Evolutionary conservation across 2,329 filamentous ascomycete genomes (phyloP), one percentile per base, ranked within the genome.

Genomic region (Phialocephala sp.): DNA sequence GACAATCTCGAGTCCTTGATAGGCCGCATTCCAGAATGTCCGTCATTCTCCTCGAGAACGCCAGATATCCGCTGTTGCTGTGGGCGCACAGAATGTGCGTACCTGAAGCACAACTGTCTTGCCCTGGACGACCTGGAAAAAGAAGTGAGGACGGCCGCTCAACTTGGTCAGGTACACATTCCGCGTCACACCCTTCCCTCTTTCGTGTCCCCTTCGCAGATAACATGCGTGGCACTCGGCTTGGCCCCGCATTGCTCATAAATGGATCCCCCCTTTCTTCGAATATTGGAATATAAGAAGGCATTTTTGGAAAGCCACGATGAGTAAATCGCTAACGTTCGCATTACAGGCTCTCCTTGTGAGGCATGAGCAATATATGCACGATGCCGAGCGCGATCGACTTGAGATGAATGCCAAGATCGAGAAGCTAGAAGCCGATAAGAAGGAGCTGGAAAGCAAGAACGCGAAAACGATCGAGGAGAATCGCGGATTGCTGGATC

Each of bases 321-420:
- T 73, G 73, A 71, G 67, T 60, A 71, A 75, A 66, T 72, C 84
- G 81, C 91, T 96, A 80, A 96, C 88, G 61, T 91, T 87, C 79
- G 82, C 85, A 62, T 79, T 90, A 66, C 89, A 98, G 95, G 93
- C 93, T 66, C 85, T 99, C 64, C 87, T 99, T 50, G 88, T 91
- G 70, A 91, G 94, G 74, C 94, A 99, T 85, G 94, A 98, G 82
- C 89, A 91, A 66, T 97, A 97, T 79, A 94, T 97, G 85, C 90
- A 90, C 72, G 93, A 97, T 78, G 93, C 94, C 66, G 93, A 97
- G 82, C 88, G 89, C 72, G 93, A 97, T 77, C 91, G 94, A 67
- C 81, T 84, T 67, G 87, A 89, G 67, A 88, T 97, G 79, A 85
- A 87, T 54, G 79, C 82, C 56, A 91, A 87, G 68, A 93, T 97